Base-by-base conservation (phyloP, 805 yeast genomes). In the Lipomyces sp. region DNA sequence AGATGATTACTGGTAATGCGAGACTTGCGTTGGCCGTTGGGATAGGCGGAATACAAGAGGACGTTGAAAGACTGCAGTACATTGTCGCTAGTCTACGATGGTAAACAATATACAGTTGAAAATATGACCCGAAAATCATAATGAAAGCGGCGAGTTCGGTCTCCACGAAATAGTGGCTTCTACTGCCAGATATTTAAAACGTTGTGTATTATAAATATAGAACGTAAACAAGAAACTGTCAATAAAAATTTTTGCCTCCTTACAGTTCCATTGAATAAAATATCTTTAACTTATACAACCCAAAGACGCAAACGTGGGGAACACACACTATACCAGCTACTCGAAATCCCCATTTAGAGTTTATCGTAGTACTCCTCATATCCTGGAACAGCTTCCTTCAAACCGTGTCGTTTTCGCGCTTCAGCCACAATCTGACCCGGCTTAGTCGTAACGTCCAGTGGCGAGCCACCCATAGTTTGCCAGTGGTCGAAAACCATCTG, bases 401-500 rank as follows among this genome's bases (percentile, higher is more conserved):
- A 81, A 87, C 98, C 98, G 82, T 89, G 91, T 85, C 98, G 90
- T 88, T 89, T 90, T 86, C 99, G 91, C 83, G 88, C 84, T 74
- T 82, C 88, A 64, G 74, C 64, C 71, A 86, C 90, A 76, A 87
- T 86, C 74, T 78, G 80, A 82, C 90, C 90, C 76, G 90, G 86
- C 84, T 86, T 86, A 75, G 87, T 75, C 78, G 88, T 75, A 80
- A 93, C 88, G 84, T 94, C 98, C 75, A 90, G 84, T 81, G 96
- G 96, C 84, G 92, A 95, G 83, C 97, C 97, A 76, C 80, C 79
- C 86, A 95, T 85, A 78, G 91, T 83, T 75, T 92, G 85, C 98
- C 98, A 94, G 84, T 94, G 99, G 84, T 95, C 98, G 85, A 94
- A 95, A 83, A 95, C 96, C 96, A 95, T 87, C 87, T 94, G 98